Evolutionary conservation across 2,329 filamentous ascomycete species (phyloP), one percentile per base, ranked within the genome.

Genomic region (Huntiella abstrusa): DNA sequence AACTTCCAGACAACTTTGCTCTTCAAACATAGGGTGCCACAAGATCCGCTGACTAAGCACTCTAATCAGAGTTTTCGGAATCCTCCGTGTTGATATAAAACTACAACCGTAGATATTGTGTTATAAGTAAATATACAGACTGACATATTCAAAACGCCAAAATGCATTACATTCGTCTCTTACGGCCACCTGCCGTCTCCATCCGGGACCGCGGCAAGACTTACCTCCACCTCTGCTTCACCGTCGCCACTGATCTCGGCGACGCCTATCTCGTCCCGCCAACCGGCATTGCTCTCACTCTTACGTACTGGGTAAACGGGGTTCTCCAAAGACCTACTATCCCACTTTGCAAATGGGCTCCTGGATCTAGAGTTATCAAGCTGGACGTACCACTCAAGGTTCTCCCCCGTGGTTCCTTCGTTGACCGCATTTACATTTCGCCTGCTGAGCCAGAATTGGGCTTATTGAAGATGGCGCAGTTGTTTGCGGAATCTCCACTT

Each of bases 101-200:
- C 8, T 4, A 28, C 8, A 28, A 8, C 15, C n/a, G 12, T 13
- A 13, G 4, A 12, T 36, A n/a, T 36, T 12, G 13, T 13, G 1
- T 6, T 12, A 36, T 13, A 5, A 11, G 5, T 8, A 5, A 11
- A 6, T 16, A 36, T 36, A 6, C 12, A 15, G 3, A 10, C 1
- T 10, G 8, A 35, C 11, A n/a, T 36, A 36, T 12, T n/a, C 3
- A 5, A 6, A 41, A 41, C 10, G 28, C 15, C 16, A 53, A 7
- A 13, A 76, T 75, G 71, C 70, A 75, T 52, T 76, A 75, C 60
- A 65, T 75, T 48, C 66, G 71, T 35, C 63, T 74, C 4, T 58
- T 75, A 32, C 62, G 71, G 11, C 61, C 66, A 2, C 67, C 66
- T 2, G 61, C 60, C 52, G 45, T 50, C 17, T 35, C 34, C 36